phyloP scores from a whole-genome alignment of 192 early-diverging fungal genomes.

The Fimicolochytrium jonesii region DNA sequence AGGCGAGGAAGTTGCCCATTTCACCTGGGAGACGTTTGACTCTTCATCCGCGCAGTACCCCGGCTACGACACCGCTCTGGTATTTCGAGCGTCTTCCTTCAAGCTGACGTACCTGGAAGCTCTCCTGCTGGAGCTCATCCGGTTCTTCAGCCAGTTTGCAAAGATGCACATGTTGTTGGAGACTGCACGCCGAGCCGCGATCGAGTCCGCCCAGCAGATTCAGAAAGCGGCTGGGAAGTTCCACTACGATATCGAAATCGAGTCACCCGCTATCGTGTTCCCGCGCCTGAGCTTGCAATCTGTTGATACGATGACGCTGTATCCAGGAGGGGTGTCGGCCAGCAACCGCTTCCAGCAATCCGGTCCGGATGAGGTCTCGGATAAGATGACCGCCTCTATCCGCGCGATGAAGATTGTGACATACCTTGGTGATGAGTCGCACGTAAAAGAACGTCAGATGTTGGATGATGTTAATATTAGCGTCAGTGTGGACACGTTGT shows the following conservation, averaged over 20 bases:
- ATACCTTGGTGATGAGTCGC: constrained; percentile 18
- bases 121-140: constrained; percentile 63
- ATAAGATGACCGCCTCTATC: constrained; percentile 29
- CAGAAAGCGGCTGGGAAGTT: constrained; percentile 73
- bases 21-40: constrained; percentile 81
- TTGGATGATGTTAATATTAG: constrained; percentile 81
- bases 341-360: constrained; percentile 66
- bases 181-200: constrained; percentile 78
- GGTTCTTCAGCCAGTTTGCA: constrained; percentile 80
- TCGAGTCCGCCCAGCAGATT: constrained; percentile 71
- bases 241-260: constrained; percentile 82
- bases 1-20: constrained; percentile 84
- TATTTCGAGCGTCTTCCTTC: constrained; percentile 75
- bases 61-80: constrained; percentile 77
- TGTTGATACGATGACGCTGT: constrained; percentile 64
- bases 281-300: constrained; percentile 54
- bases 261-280: constrained; percentile 81
- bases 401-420: constrained; percentile 39
- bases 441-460: constrained; percentile 56
- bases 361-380: constrained; percentile 37
- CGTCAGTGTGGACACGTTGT: constrained; percentile 46
- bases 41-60: constrained; percentile 56
- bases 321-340: constrained; percentile 84
- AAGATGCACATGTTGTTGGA: constrained; percentile 86
- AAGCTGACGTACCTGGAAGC: constrained; percentile 76